Evolutionary conservation across 495 filamentous ascomycete genomes (phyloP), one percentile per base, ranked within the genome.

Genomic region (Daldinia decipiens): DNA sequence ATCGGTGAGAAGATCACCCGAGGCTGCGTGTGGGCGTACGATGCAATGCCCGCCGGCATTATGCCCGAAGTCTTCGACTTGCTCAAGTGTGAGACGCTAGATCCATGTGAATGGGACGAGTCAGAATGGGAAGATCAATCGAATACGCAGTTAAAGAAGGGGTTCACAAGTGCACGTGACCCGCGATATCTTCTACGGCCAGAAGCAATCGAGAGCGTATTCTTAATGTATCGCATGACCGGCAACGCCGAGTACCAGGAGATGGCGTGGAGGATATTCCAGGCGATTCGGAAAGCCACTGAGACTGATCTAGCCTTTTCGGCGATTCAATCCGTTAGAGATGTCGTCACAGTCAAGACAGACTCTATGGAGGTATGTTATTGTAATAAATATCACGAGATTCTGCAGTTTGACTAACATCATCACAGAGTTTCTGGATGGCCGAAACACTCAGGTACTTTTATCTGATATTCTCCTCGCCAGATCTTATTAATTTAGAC

Each of bases 381-480:
- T 52, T 13, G 1, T 26, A 24, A 15, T 34, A 34, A 15, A 31
- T 27, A 32, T 29, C 7, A 15, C 36, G 4, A 13, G 15, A 43
- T 12, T 43, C 31, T 39, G 40, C 27, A 17, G 26, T 5, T 56
- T 39, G 54, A 64, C 74, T 71, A 21, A 71, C 53, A 40, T 24
- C 5, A 27, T 11, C 9, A 29, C 29, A 79, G 78, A 84, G 80
- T 72, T 88, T 87, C 75, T 88, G 85, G 79, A 59, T 83, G 66
- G 86, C 89, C 9, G 91, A 94, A 76, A 93, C 92, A 9, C 78
- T 93, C 65, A 95, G 95, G 70, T 96, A 96, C 77, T 92, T 94
- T 67, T 96, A 93, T 70, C 75, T 96, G 53, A 87, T 94, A 58
- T 97, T 94, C 72, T 89, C 87, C 34, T 88, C 93, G 32, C 89